Conservation (phyloP, 2,329 filamentous ascomycete genomes). For the Escovopsis weberi region DNA sequence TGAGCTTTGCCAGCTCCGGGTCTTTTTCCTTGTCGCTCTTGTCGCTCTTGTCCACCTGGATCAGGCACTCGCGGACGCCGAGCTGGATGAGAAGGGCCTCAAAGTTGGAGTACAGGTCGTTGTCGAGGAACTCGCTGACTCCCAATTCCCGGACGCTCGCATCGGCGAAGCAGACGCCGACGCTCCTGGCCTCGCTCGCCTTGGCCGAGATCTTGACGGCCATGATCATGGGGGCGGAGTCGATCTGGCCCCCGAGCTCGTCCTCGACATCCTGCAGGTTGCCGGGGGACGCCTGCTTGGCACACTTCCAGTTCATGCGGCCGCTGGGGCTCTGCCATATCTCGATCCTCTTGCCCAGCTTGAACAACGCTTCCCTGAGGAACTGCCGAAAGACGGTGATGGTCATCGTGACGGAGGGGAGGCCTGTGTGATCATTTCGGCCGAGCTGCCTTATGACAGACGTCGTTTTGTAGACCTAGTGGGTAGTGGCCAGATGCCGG, state of each 20-base stretch:
- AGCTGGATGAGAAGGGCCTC: constrained; percentile 93
- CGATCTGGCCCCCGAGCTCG: constrained; percentile 73
- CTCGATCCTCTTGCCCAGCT: constrained; percentile 79
- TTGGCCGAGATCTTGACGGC: constrained; percentile 89
- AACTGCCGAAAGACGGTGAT: constrained; percentile 92
- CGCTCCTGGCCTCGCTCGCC: constrained; percentile 66
- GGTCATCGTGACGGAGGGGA: constrained; percentile 91
- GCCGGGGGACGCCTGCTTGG: constrained; percentile 85
- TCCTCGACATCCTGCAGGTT: constrained; percentile 97
- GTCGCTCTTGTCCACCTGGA: constrained; percentile 60
- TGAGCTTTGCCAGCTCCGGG: constrained; percentile 73
- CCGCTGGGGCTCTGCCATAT: constrained; percentile 67
- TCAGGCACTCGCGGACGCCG: constrained; percentile 81
- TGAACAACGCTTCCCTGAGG: constrained; percentile 83
- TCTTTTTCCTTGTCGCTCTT: constrained; percentile 77
- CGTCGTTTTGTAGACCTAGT: constrained; percentile 86
- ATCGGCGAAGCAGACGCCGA: constrained; percentile 96
- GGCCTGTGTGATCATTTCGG: constrained; percentile 64
- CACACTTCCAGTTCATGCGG: constrained; percentile 82
- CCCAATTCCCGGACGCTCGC: constrained; percentile 90
- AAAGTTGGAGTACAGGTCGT: constrained; percentile 95
- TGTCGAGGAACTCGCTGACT: constrained; percentile 97
- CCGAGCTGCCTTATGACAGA: constrained; percentile 87
- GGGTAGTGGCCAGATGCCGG: background rate
- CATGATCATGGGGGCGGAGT: constrained; percentile 85